Evolutionary conservation across 208 protist genomes (phyloP).

Genomic region (Wallacemonas rigidus): DNA sequence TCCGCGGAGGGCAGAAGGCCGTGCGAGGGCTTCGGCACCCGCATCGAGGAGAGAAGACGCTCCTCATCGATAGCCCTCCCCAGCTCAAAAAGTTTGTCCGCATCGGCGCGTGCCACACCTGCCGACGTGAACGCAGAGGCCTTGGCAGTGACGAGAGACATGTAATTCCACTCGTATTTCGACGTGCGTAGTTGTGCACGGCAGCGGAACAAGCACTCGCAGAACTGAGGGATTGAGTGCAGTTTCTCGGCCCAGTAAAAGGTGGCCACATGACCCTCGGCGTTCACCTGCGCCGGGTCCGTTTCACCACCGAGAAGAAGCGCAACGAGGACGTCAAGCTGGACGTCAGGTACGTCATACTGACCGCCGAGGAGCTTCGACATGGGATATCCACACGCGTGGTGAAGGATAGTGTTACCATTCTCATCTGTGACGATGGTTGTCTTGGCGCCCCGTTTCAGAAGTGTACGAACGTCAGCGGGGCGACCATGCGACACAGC

Average conservation of each 20-base stretch:
- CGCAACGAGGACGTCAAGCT: constrained; percentile 65
- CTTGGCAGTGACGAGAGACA: constrained; percentile 37
- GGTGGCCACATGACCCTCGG: constrained; percentile 31
- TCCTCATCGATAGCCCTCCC: constrained; percentile 44
- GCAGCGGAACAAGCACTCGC: constrained; percentile 30
- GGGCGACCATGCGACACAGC: constrained; percentile 51
- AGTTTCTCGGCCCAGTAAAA: constrained; percentile 31
- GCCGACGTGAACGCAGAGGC: constrained; percentile 20
- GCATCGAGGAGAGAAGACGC: constrained; percentile 21
- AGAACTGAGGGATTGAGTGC: constrained; percentile 41
- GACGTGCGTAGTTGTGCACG: constrained; percentile 25
- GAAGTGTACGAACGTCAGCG: constrained; percentile 42
- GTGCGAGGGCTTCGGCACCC: neutral
- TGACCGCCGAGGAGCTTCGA: constrained; percentile 50
- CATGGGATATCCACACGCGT: constrained; percentile 60
- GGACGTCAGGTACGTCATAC: constrained; percentile 62
- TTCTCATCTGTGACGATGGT: constrained; percentile 30
- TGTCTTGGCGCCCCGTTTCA: constrained; percentile 36
- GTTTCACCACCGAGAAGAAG: constrained; percentile 44
- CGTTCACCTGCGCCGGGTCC: constrained; percentile 27
- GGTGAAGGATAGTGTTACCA: constrained; percentile 56
- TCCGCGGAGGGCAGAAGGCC: constrained; percentile 19
- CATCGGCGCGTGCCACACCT: constrained; percentile 23
- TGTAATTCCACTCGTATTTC: constrained; percentile 49
- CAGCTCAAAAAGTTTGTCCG: constrained; percentile 26